These are phyloP conservation scores for Marchantia paleacea DNA, from an alignment of 225 moss, liverwort and hornwort genomes.

Conservation along the genomic window DNA sequence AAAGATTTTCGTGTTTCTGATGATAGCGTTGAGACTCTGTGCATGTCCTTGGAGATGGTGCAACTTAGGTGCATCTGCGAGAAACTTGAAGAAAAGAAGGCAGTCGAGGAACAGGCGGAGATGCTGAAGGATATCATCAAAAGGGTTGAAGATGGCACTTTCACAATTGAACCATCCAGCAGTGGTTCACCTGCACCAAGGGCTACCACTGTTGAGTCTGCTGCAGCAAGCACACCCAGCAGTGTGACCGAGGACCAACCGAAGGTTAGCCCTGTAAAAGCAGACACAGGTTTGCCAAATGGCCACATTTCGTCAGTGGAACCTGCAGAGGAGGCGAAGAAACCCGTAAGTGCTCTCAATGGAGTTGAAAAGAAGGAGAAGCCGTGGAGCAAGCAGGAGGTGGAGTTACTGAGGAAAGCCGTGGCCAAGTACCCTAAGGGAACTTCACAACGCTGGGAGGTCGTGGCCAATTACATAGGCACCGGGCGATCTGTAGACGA, in stretches of 20 bases:
- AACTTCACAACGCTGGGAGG: constrained; percentile 97
- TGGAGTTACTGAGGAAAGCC: constrained; percentile 81
- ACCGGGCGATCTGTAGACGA: constrained; percentile 84
- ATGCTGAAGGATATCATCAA: constrained; percentile 46
- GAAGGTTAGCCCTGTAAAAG: constrained; percentile 4
- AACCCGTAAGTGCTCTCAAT: constrained; percentile 27
- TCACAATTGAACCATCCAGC: constrained; percentile 32
- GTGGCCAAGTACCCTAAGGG: constrained; percentile 84
- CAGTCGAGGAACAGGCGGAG: constrained; percentile 46
- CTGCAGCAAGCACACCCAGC: not conserved
- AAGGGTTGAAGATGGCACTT: constrained; percentile 50
- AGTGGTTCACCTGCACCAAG: not conserved
- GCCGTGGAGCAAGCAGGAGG: constrained; percentile 85
- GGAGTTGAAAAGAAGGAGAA: constrained; percentile 63
- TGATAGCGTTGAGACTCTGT: constrained; percentile 66
- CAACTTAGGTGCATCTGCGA: constrained; percentile 67
- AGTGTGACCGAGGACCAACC: not conserved
- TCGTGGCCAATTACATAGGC: constrained; percentile 77
- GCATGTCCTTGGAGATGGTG: constrained; percentile 63
- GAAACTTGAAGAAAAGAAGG: constrained; percentile 51
- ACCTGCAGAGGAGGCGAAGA: constrained; percentile 42
- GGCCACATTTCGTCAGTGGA: constrained; percentile 23
- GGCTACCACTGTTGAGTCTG: not conserved
- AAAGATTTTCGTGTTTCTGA: constrained; percentile 55
- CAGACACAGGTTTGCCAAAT: constrained; percentile 19